phyloP scores from a whole-genome alignment of 768 basidiomycete genomes.

The Lactarius vividus region DNA sequence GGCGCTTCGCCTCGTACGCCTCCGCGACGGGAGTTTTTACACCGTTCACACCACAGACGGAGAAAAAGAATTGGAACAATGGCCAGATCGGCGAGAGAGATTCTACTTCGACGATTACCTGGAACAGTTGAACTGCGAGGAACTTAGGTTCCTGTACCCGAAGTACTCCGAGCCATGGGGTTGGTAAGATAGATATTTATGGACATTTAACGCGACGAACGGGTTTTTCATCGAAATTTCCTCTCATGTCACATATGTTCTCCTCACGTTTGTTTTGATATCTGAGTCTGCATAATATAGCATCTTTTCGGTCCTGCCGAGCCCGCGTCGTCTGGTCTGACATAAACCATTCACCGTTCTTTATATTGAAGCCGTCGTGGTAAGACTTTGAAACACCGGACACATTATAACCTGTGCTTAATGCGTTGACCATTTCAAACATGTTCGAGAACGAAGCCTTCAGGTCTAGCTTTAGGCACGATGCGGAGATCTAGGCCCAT shows the following conservation, averaged over 20 bases:
- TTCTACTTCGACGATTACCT: conserved; percentile 22
- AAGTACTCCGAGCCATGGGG: conserved; percentile 6
- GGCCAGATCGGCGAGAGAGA: conserved; percentile 15
- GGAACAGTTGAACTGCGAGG: conserved; percentile 20
- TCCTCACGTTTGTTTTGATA: neutral
- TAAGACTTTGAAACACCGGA: neutral
- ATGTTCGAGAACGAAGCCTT: too few relatives aligned
- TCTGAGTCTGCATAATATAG: neutral
- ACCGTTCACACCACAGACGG: conserved; percentile 2
- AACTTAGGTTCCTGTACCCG: conserved; percentile 13
- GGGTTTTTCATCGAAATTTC: neutral
- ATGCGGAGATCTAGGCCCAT: too few relatives aligned
- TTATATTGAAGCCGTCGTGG: neutral
- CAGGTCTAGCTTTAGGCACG: too few relatives aligned
- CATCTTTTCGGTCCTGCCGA: neutral
- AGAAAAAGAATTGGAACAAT: conserved; percentile 15
- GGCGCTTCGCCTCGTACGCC: conserved; percentile 14
- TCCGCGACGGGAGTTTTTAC: conserved; percentile 9
- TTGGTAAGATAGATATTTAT: conserved; percentile 8
- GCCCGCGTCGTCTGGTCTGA: neutral
- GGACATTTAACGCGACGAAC: neutral
- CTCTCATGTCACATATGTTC: neutral
- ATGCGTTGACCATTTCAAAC: too few relatives aligned
- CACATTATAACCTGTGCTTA: too few relatives aligned
- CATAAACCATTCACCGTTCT: neutral